Evolutionary conservation across 2,329 filamentous ascomycete genomes (phyloP).

Genomic region (Byssoonygena ceratinophila): DNA sequence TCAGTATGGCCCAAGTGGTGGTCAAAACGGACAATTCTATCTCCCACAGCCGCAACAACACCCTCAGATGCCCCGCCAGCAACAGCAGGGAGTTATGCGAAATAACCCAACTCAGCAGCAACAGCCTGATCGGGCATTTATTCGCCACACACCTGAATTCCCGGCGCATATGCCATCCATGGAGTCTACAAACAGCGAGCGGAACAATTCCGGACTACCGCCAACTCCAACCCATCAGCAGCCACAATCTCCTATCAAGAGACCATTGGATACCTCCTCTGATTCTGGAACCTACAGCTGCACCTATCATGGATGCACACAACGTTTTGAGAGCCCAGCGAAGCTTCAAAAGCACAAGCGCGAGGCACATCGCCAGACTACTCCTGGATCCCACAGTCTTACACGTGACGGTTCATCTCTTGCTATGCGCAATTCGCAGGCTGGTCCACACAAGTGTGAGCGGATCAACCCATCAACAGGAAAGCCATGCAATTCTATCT

Average conservation of each 20-base stretch:
- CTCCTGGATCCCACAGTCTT: slow-evolving; percentile 39
- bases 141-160: slow-evolving; percentile 46
- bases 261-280: slow-evolving; percentile 56
- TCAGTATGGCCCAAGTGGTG: slow-evolving; percentile 10
- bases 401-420: slow-evolving; percentile 34
- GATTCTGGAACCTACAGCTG: slow-evolving; percentile 90
- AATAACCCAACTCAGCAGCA: slow-evolving; percentile 20
- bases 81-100: slow-evolving; percentile 14
- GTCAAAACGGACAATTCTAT: slow-evolving; percentile 3
- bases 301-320: slow-evolving; percentile 81
- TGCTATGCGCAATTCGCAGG: slow-evolving; percentile 67
- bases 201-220: slow-evolving; percentile 17
- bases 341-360: slow-evolving; percentile 92
- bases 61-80: slow-evolving; percentile 12
- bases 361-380: slow-evolving; percentile 76
- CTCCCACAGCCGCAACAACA: slow-evolving; percentile 15
- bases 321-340: slow-evolving; percentile 76
- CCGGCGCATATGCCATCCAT: slow-evolving; percentile 50
- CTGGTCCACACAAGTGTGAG: slow-evolving; percentile 85
- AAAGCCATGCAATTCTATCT: slow-evolving; percentile 87
- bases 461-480: slow-evolving; percentile 89
- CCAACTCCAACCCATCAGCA: slow-evolving; percentile 15
- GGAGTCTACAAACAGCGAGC: slow-evolving; percentile 51
- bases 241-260: slow-evolving; percentile 32
- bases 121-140: slow-evolving; percentile 25